A percentile compares a stretch with the other conserved stretches of the same genome.
These are phyloP conservation scores for Nicotiana otophora DNA, from an alignment of 257 asterid genomes.

Conservation along the genomic window DNA sequence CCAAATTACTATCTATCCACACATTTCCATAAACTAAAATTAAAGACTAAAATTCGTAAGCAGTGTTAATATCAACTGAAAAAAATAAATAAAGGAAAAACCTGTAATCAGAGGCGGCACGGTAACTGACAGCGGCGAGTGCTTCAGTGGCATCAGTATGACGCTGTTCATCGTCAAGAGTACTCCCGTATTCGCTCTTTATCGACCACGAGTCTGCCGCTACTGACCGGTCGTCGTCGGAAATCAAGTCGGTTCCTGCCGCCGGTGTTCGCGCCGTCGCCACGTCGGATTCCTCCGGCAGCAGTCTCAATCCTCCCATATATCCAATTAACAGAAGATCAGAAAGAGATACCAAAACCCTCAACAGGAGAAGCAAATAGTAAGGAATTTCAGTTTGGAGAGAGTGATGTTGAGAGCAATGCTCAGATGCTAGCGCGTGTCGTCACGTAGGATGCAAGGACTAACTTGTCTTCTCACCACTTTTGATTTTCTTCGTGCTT, in stretches of 20 bases:
- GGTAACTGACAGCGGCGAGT: conserved; percentile 38
- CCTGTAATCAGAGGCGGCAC: conserved; percentile 65
- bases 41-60: not conserved
- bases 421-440: conserved; percentile 11
- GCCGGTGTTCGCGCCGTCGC: conserved; percentile 48
- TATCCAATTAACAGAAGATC: not conserved
- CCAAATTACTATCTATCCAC: not conserved
- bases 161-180: conserved; percentile 96
- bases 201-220: conserved; percentile 99
- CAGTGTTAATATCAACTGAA: not conserved
- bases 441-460: conserved; percentile 33
- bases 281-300: conserved; percentile 73
- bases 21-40: not conserved
- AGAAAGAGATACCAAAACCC: conserved; percentile 29
- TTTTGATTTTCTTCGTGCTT: too few relatives aligned
- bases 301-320: conserved; percentile 81
- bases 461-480: not conserved
- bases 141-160: conserved; percentile 98
- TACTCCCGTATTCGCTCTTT: conserved; percentile 96
- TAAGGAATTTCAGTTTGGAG: not conserved
- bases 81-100: not conserved
- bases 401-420: not conserved
- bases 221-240: conserved; percentile 94
- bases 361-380: not conserved
- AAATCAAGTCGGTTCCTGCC: conserved; percentile 66